Evolutionary conservation across 2,329 filamentous ascomycete genomes (phyloP).

Genomic region (Periglandula ipomoeae): DNA sequence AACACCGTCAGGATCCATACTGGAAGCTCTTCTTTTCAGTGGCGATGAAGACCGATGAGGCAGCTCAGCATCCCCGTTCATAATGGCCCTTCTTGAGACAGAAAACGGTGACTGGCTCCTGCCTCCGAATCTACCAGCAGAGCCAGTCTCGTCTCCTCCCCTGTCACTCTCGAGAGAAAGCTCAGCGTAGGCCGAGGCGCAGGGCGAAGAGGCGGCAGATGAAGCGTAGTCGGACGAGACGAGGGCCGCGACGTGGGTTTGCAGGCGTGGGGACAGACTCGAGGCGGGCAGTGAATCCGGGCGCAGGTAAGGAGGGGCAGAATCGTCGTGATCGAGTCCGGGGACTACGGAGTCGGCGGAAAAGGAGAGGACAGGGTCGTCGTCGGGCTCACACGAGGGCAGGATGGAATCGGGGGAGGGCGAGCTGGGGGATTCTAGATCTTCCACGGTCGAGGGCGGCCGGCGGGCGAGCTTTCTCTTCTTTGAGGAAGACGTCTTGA

Average conservation of each 20-base stretch:
- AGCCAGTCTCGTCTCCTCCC: slow-evolving; percentile 36
- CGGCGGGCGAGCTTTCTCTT: slow-evolving; percentile 56
- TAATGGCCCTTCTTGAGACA: slow-evolving; percentile 43
- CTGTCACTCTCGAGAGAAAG: slow-evolving; percentile 48
- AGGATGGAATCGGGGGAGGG: slow-evolving; percentile 37
- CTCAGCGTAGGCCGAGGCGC: slow-evolving; percentile 44
- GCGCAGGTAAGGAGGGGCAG: slow-evolving; percentile 28
- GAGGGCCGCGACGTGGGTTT: slow-evolving; percentile 33
- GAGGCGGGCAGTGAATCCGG: slow-evolving; percentile 37
- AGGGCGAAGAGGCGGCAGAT: slow-evolving; percentile 49
- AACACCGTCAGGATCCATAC: slow-evolving; percentile 45
- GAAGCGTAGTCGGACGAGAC: slow-evolving; percentile 40
- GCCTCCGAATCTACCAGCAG: slow-evolving; percentile 26
- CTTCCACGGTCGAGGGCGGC: slow-evolving; percentile 26
- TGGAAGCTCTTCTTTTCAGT: slow-evolving; percentile 53
- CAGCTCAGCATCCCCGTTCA: slow-evolving; percentile 49
- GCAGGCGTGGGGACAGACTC: slow-evolving; percentile 42
- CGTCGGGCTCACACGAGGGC: slow-evolving; percentile 43
- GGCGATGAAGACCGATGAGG: slow-evolving; percentile 55
- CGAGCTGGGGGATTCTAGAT: slow-evolving; percentile 28
- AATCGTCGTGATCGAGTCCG: slow-evolving; percentile 21
- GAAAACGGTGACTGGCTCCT: slow-evolving; percentile 46
- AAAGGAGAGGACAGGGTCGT: slow-evolving; percentile 42
- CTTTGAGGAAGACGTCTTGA: slow-evolving; percentile 66
- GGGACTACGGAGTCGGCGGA: slow-evolving; percentile 31